Conservation (phyloP, 352 stramenopile species). For the Thalassiosira sp. region DNA sequence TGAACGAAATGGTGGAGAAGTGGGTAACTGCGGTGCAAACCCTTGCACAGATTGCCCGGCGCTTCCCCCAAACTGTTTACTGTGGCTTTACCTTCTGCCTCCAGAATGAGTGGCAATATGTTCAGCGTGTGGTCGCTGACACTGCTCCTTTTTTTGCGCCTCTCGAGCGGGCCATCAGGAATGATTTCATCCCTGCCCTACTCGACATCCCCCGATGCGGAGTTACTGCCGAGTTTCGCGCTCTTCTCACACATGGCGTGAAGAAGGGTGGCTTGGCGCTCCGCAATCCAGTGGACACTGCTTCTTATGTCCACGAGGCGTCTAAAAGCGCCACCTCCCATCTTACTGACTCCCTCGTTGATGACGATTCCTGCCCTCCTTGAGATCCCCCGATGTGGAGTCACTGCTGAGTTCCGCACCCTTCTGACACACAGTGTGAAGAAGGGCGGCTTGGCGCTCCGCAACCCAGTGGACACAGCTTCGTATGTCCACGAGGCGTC, state of each 20-base stretch:
- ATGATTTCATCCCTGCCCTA: slow-evolving; percentile 17
- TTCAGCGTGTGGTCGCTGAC: slow-evolving; percentile 20
- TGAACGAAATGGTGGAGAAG: slow-evolving; percentile 8
- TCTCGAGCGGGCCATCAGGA: slow-evolving; percentile 28
- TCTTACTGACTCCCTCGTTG: too few species aligned
- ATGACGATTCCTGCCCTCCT: too few species aligned
- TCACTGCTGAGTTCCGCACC: too few species aligned
- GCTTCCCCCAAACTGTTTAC: slow-evolving; percentile 48
- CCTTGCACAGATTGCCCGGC: slow-evolving; percentile 1
- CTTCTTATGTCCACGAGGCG: not conserved
- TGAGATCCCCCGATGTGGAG: too few species aligned
- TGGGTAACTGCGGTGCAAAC: slow-evolving; percentile 14
- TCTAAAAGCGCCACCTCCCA: too few species aligned
- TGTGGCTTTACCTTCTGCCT: slow-evolving; percentile 36
- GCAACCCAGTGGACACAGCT: not conserved
- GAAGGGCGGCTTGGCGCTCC: not conserved
- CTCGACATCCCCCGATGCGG: not conserved
- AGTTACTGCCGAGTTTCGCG: slow-evolving; percentile 7
- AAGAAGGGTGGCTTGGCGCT: slow-evolving; percentile 27
- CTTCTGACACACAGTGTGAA: too few species aligned
- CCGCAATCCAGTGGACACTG: slow-evolving; percentile 25
- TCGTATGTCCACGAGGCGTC: not conserved
- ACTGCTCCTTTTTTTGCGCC: slow-evolving; percentile 16
- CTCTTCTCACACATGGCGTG: slow-evolving; percentile 11
- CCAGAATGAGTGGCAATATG: slow-evolving; percentile 48